Conservation (phyloP, 2,329 filamentous ascomycete genomes). For the Triangularia setosa region DNA sequence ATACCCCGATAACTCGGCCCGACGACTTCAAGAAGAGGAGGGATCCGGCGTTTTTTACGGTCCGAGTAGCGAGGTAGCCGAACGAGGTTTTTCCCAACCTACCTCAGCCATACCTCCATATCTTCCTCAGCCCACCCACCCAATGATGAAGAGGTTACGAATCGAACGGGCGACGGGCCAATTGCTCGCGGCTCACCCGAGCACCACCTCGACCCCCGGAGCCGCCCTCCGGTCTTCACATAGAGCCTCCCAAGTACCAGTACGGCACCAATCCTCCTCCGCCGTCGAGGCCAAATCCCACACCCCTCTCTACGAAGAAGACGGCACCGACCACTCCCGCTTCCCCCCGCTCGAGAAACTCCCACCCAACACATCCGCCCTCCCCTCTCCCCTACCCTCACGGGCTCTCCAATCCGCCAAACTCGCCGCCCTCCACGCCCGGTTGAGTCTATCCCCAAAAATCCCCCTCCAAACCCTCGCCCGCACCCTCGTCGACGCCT, state of each 20-base stretch:
- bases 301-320: constrained; percentile 26
- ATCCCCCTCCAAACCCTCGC: constrained; percentile 84
- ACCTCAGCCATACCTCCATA: not conserved
- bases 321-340: constrained; percentile 28
- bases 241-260: constrained; percentile 22
- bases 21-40: not conserved
- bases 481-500: constrained; percentile 77
- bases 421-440: constrained; percentile 86
- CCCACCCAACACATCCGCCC: constrained; percentile 35
- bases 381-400: constrained; percentile 69
- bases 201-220: constrained; percentile 24
- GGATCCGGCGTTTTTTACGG: not conserved
- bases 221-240: constrained; percentile 14
- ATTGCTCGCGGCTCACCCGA: constrained; percentile 48
- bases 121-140: constrained; percentile 9
- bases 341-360: constrained; percentile 27
- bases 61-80: not conserved
- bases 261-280: constrained; percentile 30
- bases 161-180: constrained; percentile 57
- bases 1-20: constrained; percentile 10
- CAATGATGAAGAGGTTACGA: constrained; percentile 58
- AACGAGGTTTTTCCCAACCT: not conserved
- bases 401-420: constrained; percentile 73
- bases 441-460: constrained; percentile 75
- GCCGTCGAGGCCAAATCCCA: constrained; percentile 22